phyloP scores from a whole-genome alignment of 139 green algal genomes.

The Coelastrella sp. region DNA sequence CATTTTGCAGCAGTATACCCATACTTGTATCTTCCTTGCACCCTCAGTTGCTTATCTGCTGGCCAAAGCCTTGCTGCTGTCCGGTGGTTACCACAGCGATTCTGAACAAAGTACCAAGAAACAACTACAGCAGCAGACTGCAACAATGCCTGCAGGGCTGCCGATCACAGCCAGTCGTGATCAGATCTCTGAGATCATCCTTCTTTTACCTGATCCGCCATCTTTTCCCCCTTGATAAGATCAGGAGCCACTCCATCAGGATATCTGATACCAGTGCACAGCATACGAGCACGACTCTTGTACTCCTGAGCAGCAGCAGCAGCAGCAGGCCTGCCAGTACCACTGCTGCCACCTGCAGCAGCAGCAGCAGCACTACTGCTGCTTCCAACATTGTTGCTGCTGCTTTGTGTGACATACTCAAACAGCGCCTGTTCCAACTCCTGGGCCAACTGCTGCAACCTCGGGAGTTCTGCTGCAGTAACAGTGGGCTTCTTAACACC shows the following conservation, averaged over 20 bases:
- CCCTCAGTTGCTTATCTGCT: too few relatives aligned
- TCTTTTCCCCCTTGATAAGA: constrained; percentile 35
- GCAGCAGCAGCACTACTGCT: background rate
- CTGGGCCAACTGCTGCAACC: constrained; percentile 22
- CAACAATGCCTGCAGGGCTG: too few relatives aligned
- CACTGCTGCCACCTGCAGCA: background rate
- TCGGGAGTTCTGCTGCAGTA: background rate
- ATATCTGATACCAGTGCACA: constrained; percentile 44
- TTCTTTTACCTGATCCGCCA: background rate
- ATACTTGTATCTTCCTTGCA: too few relatives aligned
- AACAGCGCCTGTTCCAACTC: constrained; percentile 43
- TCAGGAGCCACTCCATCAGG: constrained; percentile 46
- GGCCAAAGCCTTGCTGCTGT: too few relatives aligned
- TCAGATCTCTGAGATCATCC: too few relatives aligned
- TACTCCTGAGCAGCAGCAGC: constrained; percentile 14
- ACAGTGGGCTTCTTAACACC: background rate
- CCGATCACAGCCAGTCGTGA: too few relatives aligned
- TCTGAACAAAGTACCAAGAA: too few relatives aligned
- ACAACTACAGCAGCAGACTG: too few relatives aligned
- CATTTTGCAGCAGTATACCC: too few relatives aligned
- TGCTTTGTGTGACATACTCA: background rate
- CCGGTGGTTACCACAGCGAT: too few relatives aligned
- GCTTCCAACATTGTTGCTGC: background rate
- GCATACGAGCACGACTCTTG: constrained; percentile 40
- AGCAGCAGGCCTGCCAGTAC: background rate